Evolutionary conservation across 148 eudicot species (phyloP).

Genomic region (Chenopodium album): DNA sequence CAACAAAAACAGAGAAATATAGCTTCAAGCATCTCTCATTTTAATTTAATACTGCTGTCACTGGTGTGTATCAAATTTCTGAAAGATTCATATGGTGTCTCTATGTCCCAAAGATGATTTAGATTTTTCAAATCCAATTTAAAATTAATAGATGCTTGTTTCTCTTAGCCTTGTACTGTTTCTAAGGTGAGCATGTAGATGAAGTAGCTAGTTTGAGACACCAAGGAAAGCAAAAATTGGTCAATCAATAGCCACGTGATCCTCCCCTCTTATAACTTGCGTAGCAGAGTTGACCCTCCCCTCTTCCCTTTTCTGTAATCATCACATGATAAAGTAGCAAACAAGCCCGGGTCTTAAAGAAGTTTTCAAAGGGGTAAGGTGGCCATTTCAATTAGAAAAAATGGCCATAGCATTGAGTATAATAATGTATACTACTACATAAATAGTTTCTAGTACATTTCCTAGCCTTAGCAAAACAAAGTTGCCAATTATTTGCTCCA

Average conservation of each 20-base stretch:
- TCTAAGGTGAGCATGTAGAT: neutral
- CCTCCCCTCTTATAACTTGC: neutral
- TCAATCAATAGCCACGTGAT: neutral
- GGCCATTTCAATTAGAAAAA: neutral
- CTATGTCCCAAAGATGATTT: neutral
- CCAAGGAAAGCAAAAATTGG: neutral
- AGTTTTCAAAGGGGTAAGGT: neutral
- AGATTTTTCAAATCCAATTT: neutral
- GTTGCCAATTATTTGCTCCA: neutral
- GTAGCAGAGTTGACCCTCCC: neutral
- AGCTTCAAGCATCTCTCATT: slow-evolving; percentile 1
- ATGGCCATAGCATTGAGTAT: no score
- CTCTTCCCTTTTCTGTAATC: neutral
- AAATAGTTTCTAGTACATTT: no score
- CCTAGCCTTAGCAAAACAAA: neutral
- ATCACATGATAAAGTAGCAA: neutral
- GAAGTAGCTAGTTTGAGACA: neutral
- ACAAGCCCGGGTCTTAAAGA: neutral
- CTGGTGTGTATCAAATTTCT: neutral
- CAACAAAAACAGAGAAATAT: neutral
- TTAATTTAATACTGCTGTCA: neutral
- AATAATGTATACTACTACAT: no score
- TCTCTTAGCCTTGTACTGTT: neutral
- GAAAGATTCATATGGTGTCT: neutral
- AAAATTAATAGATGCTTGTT: neutral